phyloP scores from a whole-genome alignment of 768 basidiomycete genomes.

The Xerocomellus dryophilus region DNA sequence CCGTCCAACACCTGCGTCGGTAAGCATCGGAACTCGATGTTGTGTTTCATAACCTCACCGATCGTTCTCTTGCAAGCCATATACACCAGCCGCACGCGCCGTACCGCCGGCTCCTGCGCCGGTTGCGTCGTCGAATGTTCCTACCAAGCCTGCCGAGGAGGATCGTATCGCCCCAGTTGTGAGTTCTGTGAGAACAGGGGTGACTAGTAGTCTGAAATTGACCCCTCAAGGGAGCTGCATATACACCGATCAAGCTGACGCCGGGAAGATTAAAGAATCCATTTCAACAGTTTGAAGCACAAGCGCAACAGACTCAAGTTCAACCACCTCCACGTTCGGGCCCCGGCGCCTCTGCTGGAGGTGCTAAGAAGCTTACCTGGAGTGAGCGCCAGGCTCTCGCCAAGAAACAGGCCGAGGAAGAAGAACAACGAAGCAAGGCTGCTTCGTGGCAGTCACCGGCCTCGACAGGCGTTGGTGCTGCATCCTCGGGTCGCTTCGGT shows the following conservation, averaged over 20 bases:
- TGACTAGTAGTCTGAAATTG: neutral
- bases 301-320: constrained; percentile 35
- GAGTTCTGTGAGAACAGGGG: constrained; percentile 10
- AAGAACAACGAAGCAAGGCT: constrained; percentile 59
- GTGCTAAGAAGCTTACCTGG: constrained; percentile 86
- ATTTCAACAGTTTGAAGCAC: constrained; percentile 61
- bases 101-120: constrained; percentile 35
- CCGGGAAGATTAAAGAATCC: constrained; percentile 89
- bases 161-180: constrained; percentile 81
- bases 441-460: constrained; percentile 46
- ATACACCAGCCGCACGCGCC: constrained; percentile 26
- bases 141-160: constrained; percentile 70
- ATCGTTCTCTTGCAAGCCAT: constrained; percentile 12
- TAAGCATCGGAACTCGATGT: constrained; percentile 20
- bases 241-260: constrained; percentile 82
- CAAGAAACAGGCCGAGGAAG: constrained; percentile 82
- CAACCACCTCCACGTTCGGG: constrained; percentile 28
- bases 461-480: constrained; percentile 31
- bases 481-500: constrained; percentile 40
- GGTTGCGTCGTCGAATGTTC: constrained; percentile 44
- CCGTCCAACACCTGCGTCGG: constrained; percentile 39
- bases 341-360: constrained; percentile 24
- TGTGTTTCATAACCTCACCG: neutral
- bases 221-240: constrained; percentile 62
- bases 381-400: constrained; percentile 88